Conservation (phyloP, 192 early-diverging fungal genomes). For the Coemansia sp. region DNA sequence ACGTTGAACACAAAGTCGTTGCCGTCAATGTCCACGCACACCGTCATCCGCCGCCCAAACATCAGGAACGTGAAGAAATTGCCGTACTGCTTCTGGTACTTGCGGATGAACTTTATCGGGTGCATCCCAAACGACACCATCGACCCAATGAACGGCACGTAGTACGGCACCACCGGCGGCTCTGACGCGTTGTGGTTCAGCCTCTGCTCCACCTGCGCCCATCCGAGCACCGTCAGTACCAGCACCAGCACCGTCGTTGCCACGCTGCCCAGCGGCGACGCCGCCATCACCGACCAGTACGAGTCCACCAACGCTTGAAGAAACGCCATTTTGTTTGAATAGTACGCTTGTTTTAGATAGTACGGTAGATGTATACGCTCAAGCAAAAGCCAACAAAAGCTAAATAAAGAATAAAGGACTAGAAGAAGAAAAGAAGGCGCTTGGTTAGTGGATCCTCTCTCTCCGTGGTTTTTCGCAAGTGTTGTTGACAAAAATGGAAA, state of each 20-base stretch:
- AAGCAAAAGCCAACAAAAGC: not conserved
- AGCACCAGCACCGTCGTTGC: constrained; percentile 25
- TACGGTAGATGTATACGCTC: not conserved
- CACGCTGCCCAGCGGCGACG: constrained; percentile 31
- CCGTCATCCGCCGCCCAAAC: constrained; percentile 88
- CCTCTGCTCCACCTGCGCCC: constrained; percentile 54
- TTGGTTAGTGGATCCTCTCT: no score
- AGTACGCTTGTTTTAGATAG: not conserved
- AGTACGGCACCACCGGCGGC: constrained; percentile 72
- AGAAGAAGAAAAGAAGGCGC: constrained; percentile 2
- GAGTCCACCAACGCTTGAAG: constrained; percentile 36
- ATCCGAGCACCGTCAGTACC: constrained; percentile 34
- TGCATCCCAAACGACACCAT: constrained; percentile 85
- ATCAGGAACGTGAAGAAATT: constrained; percentile 94
- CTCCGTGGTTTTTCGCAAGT: no score
- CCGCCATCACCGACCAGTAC: constrained; percentile 34
- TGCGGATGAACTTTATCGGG: constrained; percentile 83
- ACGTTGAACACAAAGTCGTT: constrained; percentile 98
- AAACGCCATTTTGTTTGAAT: constrained; percentile 22
- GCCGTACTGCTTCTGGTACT: constrained; percentile 82
- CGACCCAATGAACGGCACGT: constrained; percentile 85
- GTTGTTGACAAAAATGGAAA: not conserved
- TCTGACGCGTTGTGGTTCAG: constrained; percentile 53
- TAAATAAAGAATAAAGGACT: constrained; percentile 1
- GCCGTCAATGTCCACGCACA: constrained; percentile 85